Percentiles rank a stretch among this genome's conserved stretches.
These are phyloP conservation scores for Solanum etuberosum DNA, from an alignment of 257 asterid species.

Conservation along the genomic window DNA sequence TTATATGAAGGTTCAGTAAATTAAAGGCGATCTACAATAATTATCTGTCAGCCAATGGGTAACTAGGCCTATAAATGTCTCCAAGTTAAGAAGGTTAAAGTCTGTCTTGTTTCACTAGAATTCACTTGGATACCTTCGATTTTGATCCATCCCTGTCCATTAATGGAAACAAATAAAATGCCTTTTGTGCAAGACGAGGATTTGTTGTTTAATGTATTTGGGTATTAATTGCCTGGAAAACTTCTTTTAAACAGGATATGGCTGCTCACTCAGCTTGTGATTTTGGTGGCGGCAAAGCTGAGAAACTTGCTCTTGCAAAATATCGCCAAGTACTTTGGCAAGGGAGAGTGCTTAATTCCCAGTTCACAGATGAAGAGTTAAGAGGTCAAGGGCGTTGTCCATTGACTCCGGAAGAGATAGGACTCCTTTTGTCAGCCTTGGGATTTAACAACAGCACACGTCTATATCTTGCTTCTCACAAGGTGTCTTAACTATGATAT, in stretches of 20 bases:
- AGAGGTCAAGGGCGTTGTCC: slow-evolving; percentile 34
- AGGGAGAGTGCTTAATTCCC: slow-evolving; percentile 30
- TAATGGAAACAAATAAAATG: not conserved
- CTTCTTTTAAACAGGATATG: slow-evolving; percentile 16
- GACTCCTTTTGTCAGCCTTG: slow-evolving; percentile 25
- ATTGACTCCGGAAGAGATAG: slow-evolving; percentile 34
- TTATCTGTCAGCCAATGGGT: not conserved
- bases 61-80: not conserved
- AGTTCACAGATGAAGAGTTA: slow-evolving; percentile 25
- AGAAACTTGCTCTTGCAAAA: slow-evolving; percentile 32
- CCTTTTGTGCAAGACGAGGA: not conserved
- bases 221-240: not conserved
- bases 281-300: slow-evolving; percentile 38
- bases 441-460: slow-evolving; percentile 25
- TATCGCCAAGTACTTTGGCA: slow-evolving; percentile 34
- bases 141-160: not conserved
- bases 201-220: not conserved
- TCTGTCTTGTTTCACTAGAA: not conserved
- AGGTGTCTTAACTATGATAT: slow-evolving; percentile 1
- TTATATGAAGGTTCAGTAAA: not conserved
- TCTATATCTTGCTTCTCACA: slow-evolving; percentile 32
- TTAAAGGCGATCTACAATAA: not conserved
- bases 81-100: not conserved
- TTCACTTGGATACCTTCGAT: not conserved
- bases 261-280: slow-evolving; percentile 37